Evolutionary conservation across 2,329 filamentous ascomycete species (phyloP), one percentile per base, ranked within the genome.

Genomic region (Colletotrichum zoysiae): DNA sequence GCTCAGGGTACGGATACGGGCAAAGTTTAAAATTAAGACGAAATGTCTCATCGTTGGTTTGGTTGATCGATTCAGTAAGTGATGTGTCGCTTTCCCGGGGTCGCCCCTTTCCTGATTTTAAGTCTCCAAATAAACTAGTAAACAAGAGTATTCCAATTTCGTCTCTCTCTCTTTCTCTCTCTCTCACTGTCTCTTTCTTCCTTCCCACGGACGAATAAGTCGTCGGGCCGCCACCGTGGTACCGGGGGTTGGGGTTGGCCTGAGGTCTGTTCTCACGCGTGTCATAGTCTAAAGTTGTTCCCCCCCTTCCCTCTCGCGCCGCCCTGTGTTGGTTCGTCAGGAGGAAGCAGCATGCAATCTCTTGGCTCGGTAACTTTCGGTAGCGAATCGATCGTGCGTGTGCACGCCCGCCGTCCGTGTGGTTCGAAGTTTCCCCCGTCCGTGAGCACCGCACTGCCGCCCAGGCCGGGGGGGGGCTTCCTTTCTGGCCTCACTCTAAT

Each of bases 51-150:
- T 12, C 12, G 33, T n/a, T 16, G 55, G 55, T 30, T 42, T 33
- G 59, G n/a, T 51, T 62, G 33, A 62, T 51, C 44, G 59, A 61
- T 61, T 35, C 26, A 23, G 30, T n/a, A 62, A 30, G 33, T 26
- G 59, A 62, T 11, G 14, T 26, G 23, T 40, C 55, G 8, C 23
- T 57, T 14, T 57, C 14, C n/a, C 9, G 6, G 18, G 18, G 7
- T 7, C 20, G 20, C 44, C 20, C 20, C n/a, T n/a, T n/a, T 4
- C 18, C 7, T 20, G 1, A 16, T 9, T 11, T n/a, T 9, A 20
- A n/a, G 44, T 1, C 20, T 20, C 44, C 4, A 9, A 46, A 46
- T 5, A 11, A n/a, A 4, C 20, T n/a, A 46, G n/a, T 4, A 9
- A n/a, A n/a, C 18, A 46, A n/a, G 2, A 44, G 8, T 4, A 46